A percentile compares a stretch with the other conserved stretches of the same genome.
Evolutionary conservation across 495 filamentous ascomycete species (phyloP).

Genomic region (Cladorrhinum samala): DNA sequence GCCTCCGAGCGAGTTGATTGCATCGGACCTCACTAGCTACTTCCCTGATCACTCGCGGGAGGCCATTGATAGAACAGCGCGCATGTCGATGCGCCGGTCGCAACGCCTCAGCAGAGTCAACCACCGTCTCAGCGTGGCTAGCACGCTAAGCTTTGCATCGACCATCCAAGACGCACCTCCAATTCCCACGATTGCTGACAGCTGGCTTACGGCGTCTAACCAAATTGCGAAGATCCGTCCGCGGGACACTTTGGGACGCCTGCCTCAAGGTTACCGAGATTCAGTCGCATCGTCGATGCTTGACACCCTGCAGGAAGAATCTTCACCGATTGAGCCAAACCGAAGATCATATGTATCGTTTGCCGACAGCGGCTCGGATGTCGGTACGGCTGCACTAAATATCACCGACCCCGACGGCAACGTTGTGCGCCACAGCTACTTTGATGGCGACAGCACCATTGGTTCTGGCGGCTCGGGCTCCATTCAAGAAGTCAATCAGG

Average conservation of each 20-base stretch:
- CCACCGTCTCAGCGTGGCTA: conserved; percentile 86
- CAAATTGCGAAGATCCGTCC: conserved; percentile 45
- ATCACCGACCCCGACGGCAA: conserved; percentile 71
- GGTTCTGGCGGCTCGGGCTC: conserved; percentile 54
- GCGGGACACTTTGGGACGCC: conserved; percentile 35
- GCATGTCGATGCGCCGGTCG: conserved; percentile 83
- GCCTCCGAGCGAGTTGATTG: conserved; percentile 95
- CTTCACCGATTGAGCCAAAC: conserved; percentile 75
- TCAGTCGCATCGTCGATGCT: conserved; percentile 83
- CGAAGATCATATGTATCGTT: conserved; percentile 96
- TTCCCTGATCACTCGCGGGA: conserved; percentile 93
- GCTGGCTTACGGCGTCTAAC: conserved; percentile 67
- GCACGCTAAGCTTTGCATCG: conserved; percentile 86
- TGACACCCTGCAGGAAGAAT: conserved; percentile 79
- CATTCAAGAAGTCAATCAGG: conserved; percentile 50
- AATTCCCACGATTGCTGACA: conserved; percentile 92
- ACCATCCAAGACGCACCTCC: conserved; percentile 84
- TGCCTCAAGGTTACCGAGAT: conserved; percentile 60
- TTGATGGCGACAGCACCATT: conserved; percentile 70
- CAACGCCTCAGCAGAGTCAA: conserved; percentile 84
- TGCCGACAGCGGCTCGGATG: conserved; percentile 68
- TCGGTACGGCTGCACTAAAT: conserved; percentile 43
- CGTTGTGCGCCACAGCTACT: conserved; percentile 66
- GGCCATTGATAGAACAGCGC: conserved; percentile 88
- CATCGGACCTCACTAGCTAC: conserved; percentile 89